Evolutionary conservation across 257 asterid genomes (phyloP).

Genomic region (Scutellaria baicalensis): DNA sequence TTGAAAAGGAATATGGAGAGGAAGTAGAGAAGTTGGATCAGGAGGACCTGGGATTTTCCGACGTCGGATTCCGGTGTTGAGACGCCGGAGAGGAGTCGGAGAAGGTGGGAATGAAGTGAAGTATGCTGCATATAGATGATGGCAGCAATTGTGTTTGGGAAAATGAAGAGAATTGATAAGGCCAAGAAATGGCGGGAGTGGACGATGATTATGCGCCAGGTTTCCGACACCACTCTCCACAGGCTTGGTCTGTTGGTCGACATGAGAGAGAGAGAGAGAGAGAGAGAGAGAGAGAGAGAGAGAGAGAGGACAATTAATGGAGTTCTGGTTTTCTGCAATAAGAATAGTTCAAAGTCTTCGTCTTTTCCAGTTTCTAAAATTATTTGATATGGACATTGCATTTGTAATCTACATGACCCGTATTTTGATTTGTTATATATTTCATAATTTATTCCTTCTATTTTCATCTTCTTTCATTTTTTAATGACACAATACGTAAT

Average conservation of each 20-base stretch:
- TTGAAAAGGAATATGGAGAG: constrained; percentile 21
- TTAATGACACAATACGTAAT: neutral
- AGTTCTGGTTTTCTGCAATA: neutral
- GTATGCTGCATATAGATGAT: constrained; percentile 31
- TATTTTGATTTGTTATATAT: no score
- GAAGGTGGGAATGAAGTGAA: constrained; percentile 16
- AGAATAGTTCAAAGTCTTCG: neutral
- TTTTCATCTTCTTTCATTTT: no score
- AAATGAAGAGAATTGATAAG: constrained; percentile 52
- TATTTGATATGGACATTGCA: no score
- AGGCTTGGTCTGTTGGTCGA: constrained; percentile 41
- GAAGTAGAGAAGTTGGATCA: constrained; percentile 19
- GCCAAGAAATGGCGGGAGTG: constrained; percentile 62
- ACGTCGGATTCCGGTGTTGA: constrained; percentile 2
- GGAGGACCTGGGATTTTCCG: constrained; percentile 7
- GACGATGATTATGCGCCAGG: constrained; percentile 49
- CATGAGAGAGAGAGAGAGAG: no score
- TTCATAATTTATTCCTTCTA: neutral
- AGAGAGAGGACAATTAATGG: neutral
- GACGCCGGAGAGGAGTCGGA: constrained; percentile 18
- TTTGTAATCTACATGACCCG: neutral
- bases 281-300: no score
- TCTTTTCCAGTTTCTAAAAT: no score
- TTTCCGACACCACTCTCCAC: constrained; percentile 47
- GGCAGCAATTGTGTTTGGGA: constrained; percentile 46